Conservation (phyloP, 2,329 filamentous ascomycete genomes). For the Monosporascus cannonballus region DNA sequence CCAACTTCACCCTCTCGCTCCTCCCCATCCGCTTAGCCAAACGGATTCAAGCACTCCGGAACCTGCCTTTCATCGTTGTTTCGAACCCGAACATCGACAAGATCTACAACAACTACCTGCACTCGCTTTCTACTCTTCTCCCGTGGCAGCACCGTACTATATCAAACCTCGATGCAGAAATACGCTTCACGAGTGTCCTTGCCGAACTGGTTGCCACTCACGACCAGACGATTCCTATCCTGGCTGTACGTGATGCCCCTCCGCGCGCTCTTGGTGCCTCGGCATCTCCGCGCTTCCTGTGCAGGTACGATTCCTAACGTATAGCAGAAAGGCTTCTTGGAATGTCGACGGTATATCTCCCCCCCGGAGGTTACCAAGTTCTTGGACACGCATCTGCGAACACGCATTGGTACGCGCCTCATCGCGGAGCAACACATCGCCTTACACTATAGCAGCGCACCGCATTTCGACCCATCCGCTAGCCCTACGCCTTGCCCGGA, state of each 20-base stretch:
- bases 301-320: background rate
- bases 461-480: constrained; percentile 55
- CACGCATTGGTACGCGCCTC: constrained; percentile 86
- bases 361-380: constrained; percentile 81
- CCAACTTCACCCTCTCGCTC: constrained; percentile 91
- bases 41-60: constrained; percentile 86
- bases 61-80: constrained; percentile 94
- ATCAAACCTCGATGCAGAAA: constrained; percentile 76
- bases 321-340: constrained; percentile 68
- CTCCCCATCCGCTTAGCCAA: constrained; percentile 89
- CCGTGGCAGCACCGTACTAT: constrained; percentile 70
- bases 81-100: constrained; percentile 92
- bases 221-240: constrained; percentile 85
- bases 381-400: constrained; percentile 87
- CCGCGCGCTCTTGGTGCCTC: background rate
- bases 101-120: constrained; percentile 95
- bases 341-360: constrained; percentile 85
- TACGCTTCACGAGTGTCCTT: constrained; percentile 85
- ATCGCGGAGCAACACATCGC: constrained; percentile 97
- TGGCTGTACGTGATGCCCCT: constrained; percentile 44
- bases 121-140: constrained; percentile 83
- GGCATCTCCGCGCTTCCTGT: background rate
- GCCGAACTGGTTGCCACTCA: constrained; percentile 95
- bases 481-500: constrained; percentile 45
- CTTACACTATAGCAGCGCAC: constrained; percentile 66